Evolutionary conservation across 1,284 basidiomycete genomes (phyloP).

Genomic region (Thelephora terrestris): DNA sequence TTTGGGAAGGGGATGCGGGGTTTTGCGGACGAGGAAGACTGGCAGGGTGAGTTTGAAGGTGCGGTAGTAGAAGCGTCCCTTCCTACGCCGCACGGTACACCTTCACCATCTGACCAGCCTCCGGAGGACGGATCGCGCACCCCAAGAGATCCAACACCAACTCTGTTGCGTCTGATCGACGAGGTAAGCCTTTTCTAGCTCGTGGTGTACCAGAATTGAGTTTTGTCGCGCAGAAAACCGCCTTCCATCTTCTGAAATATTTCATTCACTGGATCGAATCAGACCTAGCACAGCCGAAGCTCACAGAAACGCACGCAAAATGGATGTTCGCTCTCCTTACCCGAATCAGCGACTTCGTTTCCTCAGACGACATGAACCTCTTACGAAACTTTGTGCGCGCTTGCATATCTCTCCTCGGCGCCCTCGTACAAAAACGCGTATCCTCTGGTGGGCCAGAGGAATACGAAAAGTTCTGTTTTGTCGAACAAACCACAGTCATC

Average conservation of each 20-base stretch:
- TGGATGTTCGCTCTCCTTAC: conserved; percentile 83
- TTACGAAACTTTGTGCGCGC: conserved; percentile 73
- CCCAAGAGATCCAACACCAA: conserved; percentile 47
- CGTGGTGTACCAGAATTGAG: conserved; percentile 2
- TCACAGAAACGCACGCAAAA: conserved; percentile 57
- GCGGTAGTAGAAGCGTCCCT: conserved; percentile 30
- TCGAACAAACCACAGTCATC: conserved; percentile 21
- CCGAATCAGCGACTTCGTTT: conserved; percentile 61
- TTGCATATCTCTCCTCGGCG: conserved; percentile 49
- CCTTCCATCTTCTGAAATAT: conserved; percentile 72
- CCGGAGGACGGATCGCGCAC: conserved; percentile 7
- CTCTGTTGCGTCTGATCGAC: conserved; percentile 46
- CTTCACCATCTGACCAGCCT: conserved; percentile 18
- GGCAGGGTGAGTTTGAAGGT: conserved; percentile 26
- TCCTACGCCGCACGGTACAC: conserved; percentile 31
- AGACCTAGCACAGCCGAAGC: conserved; percentile 40
- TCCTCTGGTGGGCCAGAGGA: conserved; percentile 5
- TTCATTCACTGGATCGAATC: conserved; percentile 72
- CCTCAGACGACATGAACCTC: conserved; percentile 69
- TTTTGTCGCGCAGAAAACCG: conserved; percentile 37
- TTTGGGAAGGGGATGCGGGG: conserved; percentile 26
- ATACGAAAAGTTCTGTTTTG: conserved; percentile 3
- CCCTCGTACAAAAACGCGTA: conserved; percentile 18
- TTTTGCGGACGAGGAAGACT: conserved; percentile 20
- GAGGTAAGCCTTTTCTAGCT: conserved; percentile 35